phyloP scores from a whole-genome alignment of 805 yeast genomes.

The Metschnikowia gelsemii region DNA sequence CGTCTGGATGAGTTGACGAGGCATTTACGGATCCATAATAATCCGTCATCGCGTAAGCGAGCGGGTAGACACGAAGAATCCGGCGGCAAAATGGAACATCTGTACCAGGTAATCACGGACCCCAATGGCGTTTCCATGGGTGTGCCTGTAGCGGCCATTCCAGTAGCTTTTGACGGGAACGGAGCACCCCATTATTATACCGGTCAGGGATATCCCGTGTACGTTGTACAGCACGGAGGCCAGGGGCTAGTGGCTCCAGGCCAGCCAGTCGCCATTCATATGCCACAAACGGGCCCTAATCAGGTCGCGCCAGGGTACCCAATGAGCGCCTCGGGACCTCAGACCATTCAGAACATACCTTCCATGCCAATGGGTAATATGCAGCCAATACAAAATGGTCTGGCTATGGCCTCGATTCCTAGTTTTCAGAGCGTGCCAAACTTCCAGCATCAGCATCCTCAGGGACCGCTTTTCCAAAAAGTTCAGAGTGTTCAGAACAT shows the following conservation, averaged over 20 bases:
- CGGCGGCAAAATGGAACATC: conserved; percentile 5
- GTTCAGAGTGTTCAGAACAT: conserved; percentile 3
- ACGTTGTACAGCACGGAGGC: conserved; percentile 29
- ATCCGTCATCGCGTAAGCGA: conserved; percentile 36
- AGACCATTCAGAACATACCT: not conserved
- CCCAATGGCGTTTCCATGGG: conserved; percentile 8
- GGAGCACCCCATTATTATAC: conserved; percentile 33
- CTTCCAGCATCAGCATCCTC: conserved; percentile 8
- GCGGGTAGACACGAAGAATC: conserved; percentile 13
- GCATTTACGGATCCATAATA: conserved; percentile 77
- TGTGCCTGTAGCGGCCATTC: conserved; percentile 23
- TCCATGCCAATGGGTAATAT: no score
- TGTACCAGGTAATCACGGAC: conserved; percentile 7
- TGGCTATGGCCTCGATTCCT: conserved; percentile 1
- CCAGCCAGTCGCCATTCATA: conserved; percentile 15
- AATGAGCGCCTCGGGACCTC: not conserved
- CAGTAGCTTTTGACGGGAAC: conserved; percentile 31
- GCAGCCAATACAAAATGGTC: not conserved
- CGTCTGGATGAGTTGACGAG: conserved; percentile 85
- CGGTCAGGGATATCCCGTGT: conserved; percentile 34
- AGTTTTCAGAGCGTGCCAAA: conserved; percentile 13
- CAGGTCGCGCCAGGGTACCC: not conserved
- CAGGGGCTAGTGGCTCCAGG: conserved; percentile 5
- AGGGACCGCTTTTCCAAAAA: conserved; percentile 1
- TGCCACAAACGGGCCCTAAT: conserved; percentile 5